These are phyloP conservation scores for Paramarasmius palmivorus DNA, from an alignment of 1,284 basidiomycete species.

Conservation along the genomic window DNA sequence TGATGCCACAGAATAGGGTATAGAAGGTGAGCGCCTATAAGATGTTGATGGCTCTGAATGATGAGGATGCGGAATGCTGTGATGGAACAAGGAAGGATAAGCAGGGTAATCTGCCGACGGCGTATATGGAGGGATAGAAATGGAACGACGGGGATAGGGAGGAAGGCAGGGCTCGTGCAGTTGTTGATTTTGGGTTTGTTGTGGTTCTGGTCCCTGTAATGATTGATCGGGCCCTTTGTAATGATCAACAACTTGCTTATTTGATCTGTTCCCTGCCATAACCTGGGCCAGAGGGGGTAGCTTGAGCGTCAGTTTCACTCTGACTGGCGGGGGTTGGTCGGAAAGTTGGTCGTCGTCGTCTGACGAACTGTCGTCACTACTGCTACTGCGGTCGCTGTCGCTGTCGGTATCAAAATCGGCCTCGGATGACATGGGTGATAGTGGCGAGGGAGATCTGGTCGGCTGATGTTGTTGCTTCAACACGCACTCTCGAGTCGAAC, in stretches of 20 bases:
- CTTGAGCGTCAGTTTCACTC: conserved; percentile 14
- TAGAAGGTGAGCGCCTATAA: conserved; percentile 40
- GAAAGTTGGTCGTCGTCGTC: conserved; percentile 17
- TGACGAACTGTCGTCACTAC: conserved; percentile 25
- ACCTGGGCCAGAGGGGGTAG: conserved; percentile 14
- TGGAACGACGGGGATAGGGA: conserved; percentile 7
- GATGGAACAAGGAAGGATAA: conserved; percentile 1
- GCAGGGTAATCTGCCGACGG: conserved; percentile 4
- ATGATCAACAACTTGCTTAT: no score
- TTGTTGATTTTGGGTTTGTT: conserved; percentile 27
- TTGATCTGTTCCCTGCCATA: conserved; percentile 3
- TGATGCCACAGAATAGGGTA: conserved; percentile 35
- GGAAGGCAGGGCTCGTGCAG: conserved; percentile 7
- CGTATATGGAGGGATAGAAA: conserved; percentile 11
- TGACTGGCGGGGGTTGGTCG: conserved; percentile 11
- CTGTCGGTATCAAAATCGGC: conserved; percentile 55
- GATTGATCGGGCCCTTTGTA: background rate
- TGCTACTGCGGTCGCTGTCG: conserved; percentile 52
- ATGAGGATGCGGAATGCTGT: background rate
- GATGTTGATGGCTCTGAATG: background rate
- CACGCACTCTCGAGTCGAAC: conserved; percentile 24
- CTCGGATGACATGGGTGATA: conserved; percentile 24
- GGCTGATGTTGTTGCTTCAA: conserved; percentile 10
- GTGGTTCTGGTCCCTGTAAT: conserved; percentile 32
- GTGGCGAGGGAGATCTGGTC: conserved; percentile 27